Evolutionary conservation across 1,284 basidiomycete species (phyloP), one percentile per base, ranked within the genome.

Genomic region (Leccinum laetum): DNA sequence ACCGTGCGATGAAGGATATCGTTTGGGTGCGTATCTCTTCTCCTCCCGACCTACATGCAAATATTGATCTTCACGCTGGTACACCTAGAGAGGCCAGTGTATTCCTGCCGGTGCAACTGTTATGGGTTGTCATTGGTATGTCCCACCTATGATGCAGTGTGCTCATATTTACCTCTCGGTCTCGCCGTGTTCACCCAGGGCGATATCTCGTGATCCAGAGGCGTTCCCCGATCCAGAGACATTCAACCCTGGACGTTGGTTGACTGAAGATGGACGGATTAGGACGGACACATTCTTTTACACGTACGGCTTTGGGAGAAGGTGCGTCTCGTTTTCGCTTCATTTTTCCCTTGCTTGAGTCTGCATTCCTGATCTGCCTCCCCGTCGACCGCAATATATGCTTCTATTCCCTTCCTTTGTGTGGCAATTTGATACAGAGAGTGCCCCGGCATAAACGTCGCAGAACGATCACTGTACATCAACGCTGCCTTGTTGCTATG

Each of bases 221-320:
- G 68, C 16, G 3, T 68, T 70, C 4, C 65, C 62, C 1, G 77
- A 80, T 32, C 78, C 77, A 5, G 75, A 80, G 10, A 67, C 18
- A 9, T 82, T 80, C 67, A 69, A 73, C 24, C 79, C 77, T 6
- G 63, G 67, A 24, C 78, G 78, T 7, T 81, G 77, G 79, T 65
- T 81, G 21, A 72, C 75, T 29, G 70, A 72, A 24, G 67, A 74
- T 6, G 79, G 80, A 5, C 58, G 64, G 0, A 24, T 79, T 14
- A 65, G 69, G 16, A 72, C 73, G 1, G 75, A 79, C 55, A 64
- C 77, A 29, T 71, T 68, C 57, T 77, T 73, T 61, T 77, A 71
- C 62, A 74, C 71, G 21, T 81, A 73, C 64, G 79, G 79, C 2
- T 81, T 80, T 64, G 79, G 80, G 8, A 71, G 78, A 32, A 70